These are phyloP conservation scores for Paulownia fortunei DNA, from an alignment of 257 asterid genomes.

Conservation along the genomic window DNA sequence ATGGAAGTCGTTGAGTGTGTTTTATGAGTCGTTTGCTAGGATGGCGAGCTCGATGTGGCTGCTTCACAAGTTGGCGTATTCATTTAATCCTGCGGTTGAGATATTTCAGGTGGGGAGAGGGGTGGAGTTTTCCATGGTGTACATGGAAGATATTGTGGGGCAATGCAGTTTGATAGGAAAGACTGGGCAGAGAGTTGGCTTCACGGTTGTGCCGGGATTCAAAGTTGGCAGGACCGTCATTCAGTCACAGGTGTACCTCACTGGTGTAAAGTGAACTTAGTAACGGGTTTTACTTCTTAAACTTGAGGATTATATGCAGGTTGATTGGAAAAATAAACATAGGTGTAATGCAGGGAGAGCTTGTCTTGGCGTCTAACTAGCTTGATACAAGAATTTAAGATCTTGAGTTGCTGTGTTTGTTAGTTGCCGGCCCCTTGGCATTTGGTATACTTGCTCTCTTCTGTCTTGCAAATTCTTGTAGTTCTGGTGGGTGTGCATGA, in stretches of 20 bases:
- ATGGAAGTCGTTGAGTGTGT: constrained; percentile 80
- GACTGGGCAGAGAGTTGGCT: constrained; percentile 71
- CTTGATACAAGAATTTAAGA: neutral
- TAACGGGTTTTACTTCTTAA: constrained; percentile 23
- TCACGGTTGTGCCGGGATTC: constrained; percentile 92
- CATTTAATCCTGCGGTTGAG: constrained; percentile 74
- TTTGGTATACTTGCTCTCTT: neutral
- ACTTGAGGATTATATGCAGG: neutral
- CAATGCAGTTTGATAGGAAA: constrained; percentile 42
- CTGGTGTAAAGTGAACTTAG: constrained; percentile 44
- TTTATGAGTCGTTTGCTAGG: constrained; percentile 82
- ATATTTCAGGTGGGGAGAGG: constrained; percentile 90
- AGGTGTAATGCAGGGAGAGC: neutral
- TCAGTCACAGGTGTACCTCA: constrained; percentile 88
- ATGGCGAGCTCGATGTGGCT: constrained; percentile 97
- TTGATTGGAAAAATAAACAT: neutral
- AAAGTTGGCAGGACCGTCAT: constrained; percentile 74
- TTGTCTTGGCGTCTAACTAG: neutral
- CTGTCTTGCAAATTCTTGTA: neutral
- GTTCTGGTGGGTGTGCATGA: constrained; percentile 34
- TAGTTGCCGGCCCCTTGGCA: neutral
- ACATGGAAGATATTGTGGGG: constrained; percentile 82
- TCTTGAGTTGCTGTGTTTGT: neutral
- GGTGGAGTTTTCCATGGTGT: constrained; percentile 74
- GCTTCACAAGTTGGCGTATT: constrained; percentile 84